A percentile compares a stretch with the other conserved stretches of the same genome.
Evolutionary conservation across 768 basidiomycete genomes (phyloP).

Genomic region (Boletus rubropictus): DNA sequence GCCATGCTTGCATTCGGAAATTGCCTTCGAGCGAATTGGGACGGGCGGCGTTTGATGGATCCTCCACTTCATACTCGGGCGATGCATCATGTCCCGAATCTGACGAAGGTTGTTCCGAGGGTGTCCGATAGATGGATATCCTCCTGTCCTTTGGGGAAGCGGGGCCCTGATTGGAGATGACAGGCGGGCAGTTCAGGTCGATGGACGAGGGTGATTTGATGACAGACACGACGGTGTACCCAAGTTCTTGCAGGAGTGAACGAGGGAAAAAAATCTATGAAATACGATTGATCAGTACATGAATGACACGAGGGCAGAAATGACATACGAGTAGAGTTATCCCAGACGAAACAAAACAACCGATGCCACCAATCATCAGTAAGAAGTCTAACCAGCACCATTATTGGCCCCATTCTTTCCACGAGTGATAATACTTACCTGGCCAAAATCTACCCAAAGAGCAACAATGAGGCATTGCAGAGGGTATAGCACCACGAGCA

Average conservation of each 20-base stretch:
- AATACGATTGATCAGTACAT: neutral
- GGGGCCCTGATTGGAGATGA: conserved; percentile 5
- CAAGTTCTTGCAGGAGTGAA: conserved; percentile 58
- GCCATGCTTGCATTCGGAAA: conserved; percentile 24
- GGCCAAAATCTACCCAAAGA: conserved; percentile 46
- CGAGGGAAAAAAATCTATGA: conserved; percentile 73
- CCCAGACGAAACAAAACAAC: conserved; percentile 72
- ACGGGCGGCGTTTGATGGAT: conserved; percentile 10
- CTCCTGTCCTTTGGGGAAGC: conserved; percentile 21
- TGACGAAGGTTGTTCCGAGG: conserved; percentile 18
- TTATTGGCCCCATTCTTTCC: neutral
- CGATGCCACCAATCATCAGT: conserved; percentile 64
- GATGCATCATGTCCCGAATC: conserved; percentile 29
- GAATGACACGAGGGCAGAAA: neutral
- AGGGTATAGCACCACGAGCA: conserved; percentile 12
- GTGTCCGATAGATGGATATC: conserved; percentile 20
- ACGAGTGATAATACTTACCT: conserved; percentile 35
- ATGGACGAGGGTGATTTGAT: conserved; percentile 27
- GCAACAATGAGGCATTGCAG: neutral
- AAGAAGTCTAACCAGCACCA: conserved; percentile 48
- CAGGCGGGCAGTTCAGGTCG: conserved; percentile 17
- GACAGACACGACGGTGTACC: conserved; percentile 42
- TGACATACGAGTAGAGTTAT: conserved; percentile 68
- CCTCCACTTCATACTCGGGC: conserved; percentile 38
- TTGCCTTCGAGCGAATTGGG: conserved; percentile 21